Evolutionary conservation across 441 rosid species (phyloP), one percentile per base, ranked within the genome.

Genomic region (Croton laevigatus): DNA sequence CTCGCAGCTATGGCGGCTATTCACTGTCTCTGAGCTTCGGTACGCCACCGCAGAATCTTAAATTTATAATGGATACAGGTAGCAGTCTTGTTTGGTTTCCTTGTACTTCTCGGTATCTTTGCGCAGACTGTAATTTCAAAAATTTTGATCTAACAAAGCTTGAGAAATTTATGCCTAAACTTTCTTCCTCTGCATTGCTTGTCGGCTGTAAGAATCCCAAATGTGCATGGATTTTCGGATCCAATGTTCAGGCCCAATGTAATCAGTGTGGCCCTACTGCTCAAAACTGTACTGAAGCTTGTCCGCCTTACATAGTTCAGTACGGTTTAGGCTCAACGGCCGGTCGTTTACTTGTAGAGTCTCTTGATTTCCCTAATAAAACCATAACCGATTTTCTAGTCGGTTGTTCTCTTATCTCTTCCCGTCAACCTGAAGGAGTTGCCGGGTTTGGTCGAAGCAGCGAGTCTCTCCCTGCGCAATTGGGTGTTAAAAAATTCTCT

Each of bases 51-150:
- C 96, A 93, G 73, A 68, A 79, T 11, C 64, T 79, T 57, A 67
- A 79, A 10, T 81, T 86, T 72, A 42, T 91, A 16, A 79, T 93
- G 81, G 97, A 91, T 70, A 91, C 97, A 0, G 96, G 98, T 32
- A 88, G 94, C 64, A 88, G 93, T 67, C 93, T 93, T 53, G 84
- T 86, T 34, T 93, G 98, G 98, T 85, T 88, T 63, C 98, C 97
- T 52, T 89, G 94, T 78, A 91, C 98, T 44, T 81, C 94, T 8
- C 83, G 80, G 58, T 94, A 94, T 72, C 76, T 67, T 62, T 91
- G 98, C 79, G 71, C 80, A 70, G 57, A 16, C 11, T 93, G 97
- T 71, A 17, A n/a, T 45, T 92, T 92, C 81, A 34, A 83, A 42
- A 81, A 84, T 10, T n/a, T 76, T 13, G 84, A 86, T 70, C 79